Evolutionary conservation across 1,139 yeast genomes (phyloP), one percentile per base, ranked within the genome.

Genomic region (Blastobotrys indianensis): DNA sequence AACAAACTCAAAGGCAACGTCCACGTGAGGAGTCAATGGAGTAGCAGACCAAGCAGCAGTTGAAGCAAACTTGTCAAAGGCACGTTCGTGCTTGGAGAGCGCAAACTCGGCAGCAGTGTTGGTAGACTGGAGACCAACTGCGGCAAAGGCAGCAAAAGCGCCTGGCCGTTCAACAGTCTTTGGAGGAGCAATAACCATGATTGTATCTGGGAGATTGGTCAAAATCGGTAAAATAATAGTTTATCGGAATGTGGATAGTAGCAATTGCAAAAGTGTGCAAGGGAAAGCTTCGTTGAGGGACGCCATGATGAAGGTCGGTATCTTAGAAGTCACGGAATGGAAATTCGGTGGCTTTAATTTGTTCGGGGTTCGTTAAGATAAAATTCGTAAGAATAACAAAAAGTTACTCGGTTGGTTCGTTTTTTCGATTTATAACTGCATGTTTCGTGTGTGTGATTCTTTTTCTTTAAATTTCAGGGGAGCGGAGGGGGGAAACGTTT

Each of bases 401-500:
- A 17, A 35, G 11, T n/a, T 35, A 25, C 20, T 16, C n/a, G 11
- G 16, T 33, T 12, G n/a, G 16, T 35, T 17, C 11, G 29, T 15
- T 35, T 11, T 11, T 35, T 35, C 28, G 29, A 16, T 12, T 35
- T 17, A 12, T 41, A 15, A 12, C 11, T 36, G 9, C 4, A 29
- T 12, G 28, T 29, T 12, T 31, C 31, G 32, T 13, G 32, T 23
- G 17, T 41, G 12, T 35, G 37, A 17, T 34, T 20, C 23, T 37
- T 20, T 23, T 44, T 40, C 13, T 35, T 43, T 38, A 32, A 30
- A 25, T 34, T 38, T 25, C 20, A 15, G 29, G n/a, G n/a, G 33
- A 32, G n/a, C n/a, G n/a, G 38, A 37, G 39, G 37, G 48, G 31
- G 35, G 35, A 47, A 45, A 39, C 40, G 46, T 47, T 51, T 44